phyloP scores from a whole-genome alignment of 148 eudicot genomes.

The Silene latifolia region DNA sequence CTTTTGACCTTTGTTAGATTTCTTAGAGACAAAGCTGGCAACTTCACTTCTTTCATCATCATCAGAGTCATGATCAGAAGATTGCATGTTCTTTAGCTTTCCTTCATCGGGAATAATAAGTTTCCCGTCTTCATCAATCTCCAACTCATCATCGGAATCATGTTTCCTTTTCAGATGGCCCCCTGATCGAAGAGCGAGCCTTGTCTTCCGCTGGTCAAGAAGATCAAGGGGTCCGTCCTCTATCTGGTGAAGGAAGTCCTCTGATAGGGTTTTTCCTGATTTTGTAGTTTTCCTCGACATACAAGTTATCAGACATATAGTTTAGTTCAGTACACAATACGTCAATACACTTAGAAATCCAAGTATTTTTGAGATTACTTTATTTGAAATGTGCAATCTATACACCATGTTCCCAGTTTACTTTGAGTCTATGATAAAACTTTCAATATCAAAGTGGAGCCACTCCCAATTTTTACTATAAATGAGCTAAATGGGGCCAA shows the following conservation, averaged over 20 bases:
- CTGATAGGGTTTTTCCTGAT: slow-evolving; percentile 60
- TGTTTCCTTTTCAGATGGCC: slow-evolving; percentile 37
- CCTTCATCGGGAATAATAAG: slow-evolving; percentile 61
- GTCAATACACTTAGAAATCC: neutral
- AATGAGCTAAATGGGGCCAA: neutral
- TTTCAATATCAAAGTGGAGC: too few species aligned
- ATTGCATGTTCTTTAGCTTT: slow-evolving; percentile 34
- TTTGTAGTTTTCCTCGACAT: slow-evolving; percentile 55
- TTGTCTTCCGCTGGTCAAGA: slow-evolving; percentile 74
- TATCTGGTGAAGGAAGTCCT: slow-evolving; percentile 54
- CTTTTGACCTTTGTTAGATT: slow-evolving; percentile 42
- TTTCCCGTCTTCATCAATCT: slow-evolving; percentile 68
- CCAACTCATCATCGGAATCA: slow-evolving; percentile 65
- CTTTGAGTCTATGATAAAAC: too few species aligned
- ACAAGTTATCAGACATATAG: slow-evolving; percentile 5
- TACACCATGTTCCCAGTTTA: too few species aligned
- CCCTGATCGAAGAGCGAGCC: slow-evolving; percentile 74
- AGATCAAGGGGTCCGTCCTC: slow-evolving; percentile 90
- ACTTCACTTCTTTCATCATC: slow-evolving; percentile 50
- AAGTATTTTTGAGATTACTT: neutral
- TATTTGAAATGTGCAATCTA: neutral
- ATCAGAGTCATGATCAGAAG: slow-evolving; percentile 44
- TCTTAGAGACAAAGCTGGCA: slow-evolving; percentile 35
- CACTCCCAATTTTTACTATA: too few species aligned
- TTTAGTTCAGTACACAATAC: neutral